phyloP scores from a whole-genome alignment of 1,284 basidiomycete genomes.

The Moesziomyces sp. region DNA sequence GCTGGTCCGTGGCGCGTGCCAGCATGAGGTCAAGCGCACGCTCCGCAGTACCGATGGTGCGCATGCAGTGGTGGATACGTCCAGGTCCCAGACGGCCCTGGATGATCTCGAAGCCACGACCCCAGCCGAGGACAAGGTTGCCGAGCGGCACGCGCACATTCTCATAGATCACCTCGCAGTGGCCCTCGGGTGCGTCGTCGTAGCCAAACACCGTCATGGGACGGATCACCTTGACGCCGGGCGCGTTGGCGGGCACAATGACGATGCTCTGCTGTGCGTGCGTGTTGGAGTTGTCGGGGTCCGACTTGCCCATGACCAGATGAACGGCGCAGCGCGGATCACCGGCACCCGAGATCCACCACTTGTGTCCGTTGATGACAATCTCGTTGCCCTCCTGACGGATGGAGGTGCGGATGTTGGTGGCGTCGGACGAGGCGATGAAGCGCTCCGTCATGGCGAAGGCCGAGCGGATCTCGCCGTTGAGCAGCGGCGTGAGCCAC shows the following conservation, averaged over 20 bases:
- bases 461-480: constrained; percentile 89
- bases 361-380: constrained; percentile 96
- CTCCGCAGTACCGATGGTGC: constrained; percentile 88
- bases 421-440: constrained; percentile 91
- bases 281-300: constrained; percentile 77
- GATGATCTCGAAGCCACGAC: constrained; percentile 94
- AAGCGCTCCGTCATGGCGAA: constrained; percentile 65
- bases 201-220: constrained; percentile 80
- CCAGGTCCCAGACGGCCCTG: constrained; percentile 97
- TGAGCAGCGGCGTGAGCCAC: constrained; percentile 87
- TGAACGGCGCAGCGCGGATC: constrained; percentile 90
- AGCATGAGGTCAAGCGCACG: constrained; percentile 88
- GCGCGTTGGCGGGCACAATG: constrained; percentile 85
- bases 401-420: constrained; percentile 91
- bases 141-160: constrained; percentile 86
- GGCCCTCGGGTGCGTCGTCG: constrained; percentile 74
- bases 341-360: constrained; percentile 98
- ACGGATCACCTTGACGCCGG: constrained; percentile 88
- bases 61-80: constrained; percentile 94
- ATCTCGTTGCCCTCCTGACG: constrained; percentile 86
- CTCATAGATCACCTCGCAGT: constrained; percentile 93
- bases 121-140: constrained; percentile 91
- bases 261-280: constrained; percentile 93
- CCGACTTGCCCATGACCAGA: constrained; percentile 91
- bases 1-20: constrained; percentile 88